Percentiles rank a stretch among this genome's conserved stretches.
Evolutionary conservation across 306 rosid species (phyloP).

Genomic region (Arachis hypogaea): DNA sequence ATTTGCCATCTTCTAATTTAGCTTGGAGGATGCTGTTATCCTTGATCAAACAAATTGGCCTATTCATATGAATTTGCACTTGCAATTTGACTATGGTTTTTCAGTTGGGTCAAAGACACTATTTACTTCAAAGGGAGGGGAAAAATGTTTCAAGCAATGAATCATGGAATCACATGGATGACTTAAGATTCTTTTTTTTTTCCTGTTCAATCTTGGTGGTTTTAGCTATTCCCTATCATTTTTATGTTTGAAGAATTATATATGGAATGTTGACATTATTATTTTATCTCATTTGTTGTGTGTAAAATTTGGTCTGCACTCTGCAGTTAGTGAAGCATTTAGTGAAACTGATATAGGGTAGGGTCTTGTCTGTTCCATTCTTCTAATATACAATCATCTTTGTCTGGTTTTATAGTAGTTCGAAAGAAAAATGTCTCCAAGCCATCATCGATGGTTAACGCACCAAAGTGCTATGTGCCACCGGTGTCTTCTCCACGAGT

Average conservation of each 20-base stretch:
- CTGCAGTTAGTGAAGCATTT: slow-evolving; percentile 24
- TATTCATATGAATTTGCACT: neutral
- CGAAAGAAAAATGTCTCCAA: slow-evolving; percentile 46
- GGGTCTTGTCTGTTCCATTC: slow-evolving; percentile 12
- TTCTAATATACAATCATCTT: neutral
- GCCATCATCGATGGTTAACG: slow-evolving; percentile 48
- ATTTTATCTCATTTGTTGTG: slow-evolving; percentile 4
- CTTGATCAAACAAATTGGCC: neutral
- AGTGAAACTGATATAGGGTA: neutral
- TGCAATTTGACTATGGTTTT: slow-evolving; percentile 8
- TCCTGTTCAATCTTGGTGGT: slow-evolving; percentile 19
- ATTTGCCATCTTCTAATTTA: neutral
- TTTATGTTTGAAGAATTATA: slow-evolving; percentile 1
- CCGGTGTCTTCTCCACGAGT: slow-evolving; percentile 46
- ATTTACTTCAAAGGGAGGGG: slow-evolving; percentile 17
- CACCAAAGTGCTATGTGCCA: slow-evolving; percentile 54
- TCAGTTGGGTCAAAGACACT: slow-evolving; percentile 6
- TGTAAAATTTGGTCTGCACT: slow-evolving; percentile 17
- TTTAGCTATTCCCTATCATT: slow-evolving; percentile 2
- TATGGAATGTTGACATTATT: slow-evolving; percentile 8
- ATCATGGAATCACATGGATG: slow-evolving; percentile 14
- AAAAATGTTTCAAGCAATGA: slow-evolving; percentile 1
- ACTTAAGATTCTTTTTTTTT: slow-evolving; percentile 1
- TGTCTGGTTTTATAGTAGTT: slow-evolving; percentile 45
- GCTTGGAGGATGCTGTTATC: neutral